Evolutionary conservation across 192 early-diverging fungal genomes (phyloP).

Genomic region (Diversispora epigaea): DNA sequence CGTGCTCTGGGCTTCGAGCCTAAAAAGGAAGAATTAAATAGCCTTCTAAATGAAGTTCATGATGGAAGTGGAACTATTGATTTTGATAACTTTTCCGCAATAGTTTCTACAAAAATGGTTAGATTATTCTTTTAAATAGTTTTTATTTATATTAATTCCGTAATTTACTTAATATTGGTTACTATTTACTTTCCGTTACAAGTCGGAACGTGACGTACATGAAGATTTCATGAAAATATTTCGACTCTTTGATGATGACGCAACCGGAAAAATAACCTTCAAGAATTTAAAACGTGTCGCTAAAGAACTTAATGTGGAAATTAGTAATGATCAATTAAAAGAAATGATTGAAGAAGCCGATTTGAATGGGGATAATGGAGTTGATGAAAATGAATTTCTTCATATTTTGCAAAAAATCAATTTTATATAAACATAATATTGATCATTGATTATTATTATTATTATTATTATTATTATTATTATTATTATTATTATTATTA

Average conservation of each 20-base stretch:
- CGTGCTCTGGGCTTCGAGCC: slow-evolving; percentile 52
- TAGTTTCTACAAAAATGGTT: slow-evolving; percentile 69
- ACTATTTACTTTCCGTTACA: not conserved
- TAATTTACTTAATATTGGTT: no score
- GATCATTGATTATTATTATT: no score
- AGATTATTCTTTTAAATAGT: not conserved
- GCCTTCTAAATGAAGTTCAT: slow-evolving; percentile 41
- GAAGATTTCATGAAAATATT: slow-evolving; percentile 78
- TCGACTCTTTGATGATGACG: slow-evolving; percentile 75
- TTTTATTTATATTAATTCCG: not conserved
- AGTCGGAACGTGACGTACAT: slow-evolving; percentile 64
- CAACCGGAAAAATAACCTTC: slow-evolving; percentile 70
- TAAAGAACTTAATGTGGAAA: slow-evolving; percentile 60
- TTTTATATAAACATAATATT: slow-evolving; percentile 11
- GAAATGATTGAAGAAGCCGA: slow-evolving; percentile 73
- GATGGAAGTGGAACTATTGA: slow-evolving; percentile 38
- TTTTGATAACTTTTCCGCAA: slow-evolving; percentile 46
- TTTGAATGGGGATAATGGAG: slow-evolving; percentile 58
- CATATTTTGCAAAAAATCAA: slow-evolving; percentile 59
- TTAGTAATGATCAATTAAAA: slow-evolving; percentile 63
- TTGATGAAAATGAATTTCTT: slow-evolving; percentile 66
- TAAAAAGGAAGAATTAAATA: slow-evolving; percentile 51
- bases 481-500: no score
- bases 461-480: no score
- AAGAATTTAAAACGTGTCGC: slow-evolving; percentile 71